These are phyloP conservation scores for Hypocreales sp. DNA, from an alignment of 2,329 filamentous ascomycete genomes.

Conservation along the genomic window DNA sequence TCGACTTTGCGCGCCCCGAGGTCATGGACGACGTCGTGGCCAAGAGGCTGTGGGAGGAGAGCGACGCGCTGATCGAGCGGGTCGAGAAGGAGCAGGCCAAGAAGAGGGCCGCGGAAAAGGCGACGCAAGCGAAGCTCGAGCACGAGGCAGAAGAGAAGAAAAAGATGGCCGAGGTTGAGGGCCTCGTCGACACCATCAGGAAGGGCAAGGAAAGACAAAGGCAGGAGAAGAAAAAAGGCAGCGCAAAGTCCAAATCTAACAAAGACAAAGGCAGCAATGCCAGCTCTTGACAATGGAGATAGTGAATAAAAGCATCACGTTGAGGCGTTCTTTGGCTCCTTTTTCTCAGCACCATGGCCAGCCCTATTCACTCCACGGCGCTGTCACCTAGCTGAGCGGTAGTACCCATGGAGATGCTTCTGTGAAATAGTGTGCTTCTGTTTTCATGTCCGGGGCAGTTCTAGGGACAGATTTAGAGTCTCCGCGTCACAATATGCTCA, in stretches of 20 bases:
- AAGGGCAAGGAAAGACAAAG: slow-evolving; percentile 20
- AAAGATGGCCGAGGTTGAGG: slow-evolving; percentile 14
- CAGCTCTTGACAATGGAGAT: no score
- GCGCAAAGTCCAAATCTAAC: not conserved
- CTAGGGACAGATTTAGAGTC: no score
- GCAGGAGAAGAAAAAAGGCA: slow-evolving; percentile 3
- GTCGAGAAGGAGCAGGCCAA: slow-evolving; percentile 65
- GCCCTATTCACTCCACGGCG: no score
- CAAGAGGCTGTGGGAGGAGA: slow-evolving; percentile 80
- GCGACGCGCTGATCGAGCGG: slow-evolving; percentile 67
- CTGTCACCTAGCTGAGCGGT: no score
- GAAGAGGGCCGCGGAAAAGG: slow-evolving; percentile 27
- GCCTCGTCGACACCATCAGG: slow-evolving; percentile 28
- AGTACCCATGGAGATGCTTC: no score
- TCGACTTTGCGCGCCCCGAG: slow-evolving; percentile 57
- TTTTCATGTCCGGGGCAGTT: no score
- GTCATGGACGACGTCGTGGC: slow-evolving; percentile 65
- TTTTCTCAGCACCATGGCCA: no score
- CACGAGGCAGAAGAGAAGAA: slow-evolving; percentile 17
- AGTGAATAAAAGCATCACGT: no score
- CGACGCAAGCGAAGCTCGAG: slow-evolving; percentile 17
- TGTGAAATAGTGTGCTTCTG: no score
- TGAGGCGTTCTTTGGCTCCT: no score
- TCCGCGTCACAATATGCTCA: no score
- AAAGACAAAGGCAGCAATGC: not conserved